Percentiles rank a stretch among this genome's conserved stretches.
These are phyloP conservation scores for Daldinia sp. DNA, from an alignment of 2,329 filamentous ascomycete species.

Conservation along the genomic window DNA sequence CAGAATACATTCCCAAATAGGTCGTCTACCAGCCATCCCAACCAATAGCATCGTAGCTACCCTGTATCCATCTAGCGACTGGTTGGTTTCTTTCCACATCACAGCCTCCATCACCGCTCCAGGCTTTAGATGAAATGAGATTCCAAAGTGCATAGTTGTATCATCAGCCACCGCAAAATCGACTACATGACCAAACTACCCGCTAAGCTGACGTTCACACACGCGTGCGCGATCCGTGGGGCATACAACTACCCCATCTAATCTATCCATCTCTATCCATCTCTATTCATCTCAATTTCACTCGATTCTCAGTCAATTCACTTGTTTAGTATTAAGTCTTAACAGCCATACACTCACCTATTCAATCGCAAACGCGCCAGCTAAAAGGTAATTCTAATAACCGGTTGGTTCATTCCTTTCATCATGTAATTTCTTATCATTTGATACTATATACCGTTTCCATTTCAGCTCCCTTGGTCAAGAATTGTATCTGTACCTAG, in stretches of 20 bases:
- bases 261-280: conserved; percentile 2
- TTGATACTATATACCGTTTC: background rate
- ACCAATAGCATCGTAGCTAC: conserved; percentile 34
- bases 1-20: conserved; percentile 40
- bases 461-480: conserved; percentile 15
- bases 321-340: conserved; percentile 6
- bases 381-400: conserved; percentile 2
- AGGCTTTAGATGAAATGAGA: conserved; percentile 24
- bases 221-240: background rate
- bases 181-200: background rate
- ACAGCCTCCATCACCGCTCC: conserved; percentile 3
- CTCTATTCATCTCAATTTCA: background rate
- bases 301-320: conserved; percentile 2
- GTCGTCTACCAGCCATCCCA: conserved; percentile 26
- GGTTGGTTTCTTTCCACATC: conserved; percentile 3
- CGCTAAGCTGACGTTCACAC: background rate
- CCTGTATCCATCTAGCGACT: conserved; percentile 10
- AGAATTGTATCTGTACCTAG: conserved; percentile 11
- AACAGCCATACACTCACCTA: conserved; percentile 11
- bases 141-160: conserved; percentile 7
- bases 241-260: background rate
- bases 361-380: background rate
- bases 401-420: conserved; percentile 2
- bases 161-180: conserved; percentile 3
- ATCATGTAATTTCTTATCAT: conserved; percentile 9